A percentile compares a stretch with the other conserved stretches of the same genome.
Evolutionary conservation across 2,329 filamentous ascomycete genomes (phyloP).

Genomic region (Fusarium floridanum): DNA sequence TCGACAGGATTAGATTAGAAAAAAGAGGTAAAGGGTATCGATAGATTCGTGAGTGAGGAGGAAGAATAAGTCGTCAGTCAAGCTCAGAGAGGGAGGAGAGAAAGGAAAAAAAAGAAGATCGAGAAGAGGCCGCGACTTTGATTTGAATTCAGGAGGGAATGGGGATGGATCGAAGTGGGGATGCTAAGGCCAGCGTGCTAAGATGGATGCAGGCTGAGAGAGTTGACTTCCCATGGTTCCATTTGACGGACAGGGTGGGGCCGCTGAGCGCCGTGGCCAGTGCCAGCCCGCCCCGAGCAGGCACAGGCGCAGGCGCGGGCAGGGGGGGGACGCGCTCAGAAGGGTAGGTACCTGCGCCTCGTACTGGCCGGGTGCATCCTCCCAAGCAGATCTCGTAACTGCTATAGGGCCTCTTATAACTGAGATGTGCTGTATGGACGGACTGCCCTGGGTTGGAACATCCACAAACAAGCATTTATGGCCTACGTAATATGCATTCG

Average conservation of each 20-base stretch:
- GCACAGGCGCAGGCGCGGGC: not conserved
- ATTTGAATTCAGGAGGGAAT: slow-evolving; percentile 43
- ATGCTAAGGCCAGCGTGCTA: slow-evolving; percentile 48
- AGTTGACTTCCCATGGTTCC: not conserved
- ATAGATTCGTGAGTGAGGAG: slow-evolving; percentile 25
- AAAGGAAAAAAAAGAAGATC: slow-evolving; percentile 19
- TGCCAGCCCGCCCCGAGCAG: not conserved
- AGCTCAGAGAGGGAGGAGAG: slow-evolving; percentile 28
- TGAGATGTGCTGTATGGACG: slow-evolving; percentile 13
- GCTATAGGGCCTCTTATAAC: slow-evolving; percentile 9
- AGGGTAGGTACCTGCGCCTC: slow-evolving; percentile 11
- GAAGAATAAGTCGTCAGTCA: slow-evolving; percentile 30
- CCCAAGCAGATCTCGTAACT: slow-evolving; percentile 31
- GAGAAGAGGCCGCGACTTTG: slow-evolving; percentile 29
- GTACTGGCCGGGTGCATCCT: slow-evolving; percentile 1
- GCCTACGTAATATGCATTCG: not conserved
- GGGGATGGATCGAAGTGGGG: slow-evolving; percentile 33
- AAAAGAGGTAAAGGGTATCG: slow-evolving; percentile 35
- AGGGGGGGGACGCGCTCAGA: not conserved
- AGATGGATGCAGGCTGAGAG: slow-evolving; percentile 40
- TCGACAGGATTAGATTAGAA: slow-evolving; percentile 46
- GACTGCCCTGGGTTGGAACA: not conserved
- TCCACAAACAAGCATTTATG: slow-evolving; percentile 7
- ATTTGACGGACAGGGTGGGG: slow-evolving; percentile 28
- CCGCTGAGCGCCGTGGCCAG: not conserved